Base-by-base conservation (phyloP, 148 eudicot species). In the Rhododendron ferrugineum region DNA sequence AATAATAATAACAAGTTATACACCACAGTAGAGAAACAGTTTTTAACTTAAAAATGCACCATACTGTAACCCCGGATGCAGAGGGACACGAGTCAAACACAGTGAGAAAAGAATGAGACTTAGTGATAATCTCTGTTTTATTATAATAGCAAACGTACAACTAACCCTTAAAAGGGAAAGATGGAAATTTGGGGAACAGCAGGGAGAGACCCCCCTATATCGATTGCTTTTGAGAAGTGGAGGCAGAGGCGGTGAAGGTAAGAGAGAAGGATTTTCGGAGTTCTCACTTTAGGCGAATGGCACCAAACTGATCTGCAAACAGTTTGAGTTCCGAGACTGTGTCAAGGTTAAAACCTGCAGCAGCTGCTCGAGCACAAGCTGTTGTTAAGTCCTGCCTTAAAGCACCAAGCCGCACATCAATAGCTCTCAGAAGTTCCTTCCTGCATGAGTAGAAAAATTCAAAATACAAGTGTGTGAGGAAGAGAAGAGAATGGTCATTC, bases 381-480 rank as follows among this genome's bases (percentile, higher is more conserved):
- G 92, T 86, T 32, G 92, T 86, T 83, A 97, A 90, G 89, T 95
- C 98, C 89, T 95, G 94, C 84, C 88, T 86, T 84, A 93, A 95
- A 16, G 98, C 94, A 84, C 68, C 82, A 76, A 97, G 94, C 90
- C 99, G 86, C 81, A 95, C 92, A 90, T 97, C 99, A 87, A 97
- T 95, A 83, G 99, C 99, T 89, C 94, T 92, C 80, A 97, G 88
- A 83, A 97, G 96, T 86, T 97, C 99, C 90, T 93, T 95, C 96
- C 99, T 97, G 93, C 52, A 84, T 2, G 80, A 84, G 52, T 79
- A 79, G 66, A 80, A 82, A 85, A 82, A 28, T 44, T 46, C 73
- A 75, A 9, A 47, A 32, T 34, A 81, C 81, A 64, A 3, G n/a
- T 2, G n/a, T 6, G 44, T 26, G 32, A 44, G 50, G 42, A 8